Evolutionary conservation across 1,284 basidiomycete species (phyloP).

Genomic region (Pseudozyma sp.): DNA sequence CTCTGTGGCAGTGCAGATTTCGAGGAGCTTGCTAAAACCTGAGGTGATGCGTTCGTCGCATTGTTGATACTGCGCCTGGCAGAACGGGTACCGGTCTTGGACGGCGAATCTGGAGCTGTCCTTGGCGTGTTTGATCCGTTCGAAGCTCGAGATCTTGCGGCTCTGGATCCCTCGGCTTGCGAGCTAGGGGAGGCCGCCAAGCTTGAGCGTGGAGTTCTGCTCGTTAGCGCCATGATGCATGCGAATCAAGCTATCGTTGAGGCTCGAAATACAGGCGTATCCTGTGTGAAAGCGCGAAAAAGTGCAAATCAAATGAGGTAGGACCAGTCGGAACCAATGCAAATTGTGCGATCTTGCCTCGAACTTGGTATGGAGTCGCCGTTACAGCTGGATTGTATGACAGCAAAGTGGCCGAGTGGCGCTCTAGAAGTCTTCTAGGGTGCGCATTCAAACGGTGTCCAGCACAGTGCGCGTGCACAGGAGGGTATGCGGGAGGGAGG

Average conservation of each 20-base stretch:
- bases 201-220: constrained; percentile 9
- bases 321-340: no score
- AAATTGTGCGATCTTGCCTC: no score
- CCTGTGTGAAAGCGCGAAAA: no score
- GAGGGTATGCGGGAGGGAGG: no score
- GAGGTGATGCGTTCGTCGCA: background rate
- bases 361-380: no score
- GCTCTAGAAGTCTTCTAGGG: no score
- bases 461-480: no score
- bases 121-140: background rate
- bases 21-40: background rate
- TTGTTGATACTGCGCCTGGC: background rate
- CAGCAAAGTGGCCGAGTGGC: no score
- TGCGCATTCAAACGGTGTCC: no score
- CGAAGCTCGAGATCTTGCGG: background rate
- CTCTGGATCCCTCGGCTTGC: background rate
- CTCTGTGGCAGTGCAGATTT: background rate
- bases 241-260: background rate
- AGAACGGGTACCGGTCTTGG: constrained; percentile 1
- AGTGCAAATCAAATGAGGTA: no score
- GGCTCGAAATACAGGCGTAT: background rate
- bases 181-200: constrained; percentile 10
- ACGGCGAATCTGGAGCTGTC: background rate
- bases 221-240: constrained; percentile 15
- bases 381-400: no score